phyloP scores from a whole-genome alignment of 148 eudicot genomes.

The Camellia granthamiana region DNA sequence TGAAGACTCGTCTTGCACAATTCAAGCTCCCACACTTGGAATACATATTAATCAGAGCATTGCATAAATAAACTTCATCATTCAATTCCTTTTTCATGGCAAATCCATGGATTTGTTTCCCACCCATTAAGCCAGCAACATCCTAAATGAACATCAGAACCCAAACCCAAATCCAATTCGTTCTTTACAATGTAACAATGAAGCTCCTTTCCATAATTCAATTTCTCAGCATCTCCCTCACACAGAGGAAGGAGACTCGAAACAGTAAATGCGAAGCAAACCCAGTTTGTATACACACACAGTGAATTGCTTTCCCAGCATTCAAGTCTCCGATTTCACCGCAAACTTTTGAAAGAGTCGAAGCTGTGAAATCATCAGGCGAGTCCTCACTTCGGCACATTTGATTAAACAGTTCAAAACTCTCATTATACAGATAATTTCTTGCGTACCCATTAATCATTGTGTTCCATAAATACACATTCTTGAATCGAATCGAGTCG shows the following conservation, averaged over 20 bases:
- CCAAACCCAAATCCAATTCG: conserved; percentile 18
- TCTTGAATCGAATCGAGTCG: conserved; percentile 26
- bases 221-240: conserved; percentile 10
- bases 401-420: conserved; percentile 18
- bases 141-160: conserved; percentile 32
- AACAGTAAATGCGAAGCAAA: conserved; percentile 28
- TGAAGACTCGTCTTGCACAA: conserved; percentile 35
- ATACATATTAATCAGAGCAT: conserved; percentile 41
- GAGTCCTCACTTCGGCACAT: conserved; percentile 23
- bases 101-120: conserved; percentile 28
- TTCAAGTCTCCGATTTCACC: conserved; percentile 21
- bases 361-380: conserved; percentile 40
- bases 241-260: conserved; percentile 39
- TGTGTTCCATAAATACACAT: conserved; percentile 31
- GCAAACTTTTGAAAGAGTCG: conserved; percentile 27
- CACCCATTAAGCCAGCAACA: conserved; percentile 38
- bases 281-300: conserved; percentile 21
- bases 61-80: conserved; percentile 30
- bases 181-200: conserved; percentile 37
- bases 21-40: conserved; percentile 43
- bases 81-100: conserved; percentile 26
- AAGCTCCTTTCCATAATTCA: conserved; percentile 33
- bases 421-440: too few relatives aligned
- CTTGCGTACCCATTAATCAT: conserved; percentile 30
- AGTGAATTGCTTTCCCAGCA: conserved; percentile 21